Percentiles rank a stretch among this genome's conserved stretches.
Conservation (phyloP, 148 eudicot species). For the Agrostemma githago region DNA sequence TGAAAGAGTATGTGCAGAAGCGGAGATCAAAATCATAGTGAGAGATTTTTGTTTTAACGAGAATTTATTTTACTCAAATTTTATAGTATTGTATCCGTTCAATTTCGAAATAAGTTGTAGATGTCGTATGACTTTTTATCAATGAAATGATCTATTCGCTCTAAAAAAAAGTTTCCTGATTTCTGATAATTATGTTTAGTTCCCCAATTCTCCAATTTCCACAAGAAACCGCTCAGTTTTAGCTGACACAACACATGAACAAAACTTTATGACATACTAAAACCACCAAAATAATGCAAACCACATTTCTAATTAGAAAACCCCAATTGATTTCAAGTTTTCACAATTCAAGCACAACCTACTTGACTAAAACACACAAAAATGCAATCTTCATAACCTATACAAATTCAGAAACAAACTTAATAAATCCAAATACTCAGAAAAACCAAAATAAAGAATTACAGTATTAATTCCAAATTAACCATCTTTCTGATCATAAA, state of each 20-base stretch:
- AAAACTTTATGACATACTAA: background rate
- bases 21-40: no score
- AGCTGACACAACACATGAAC: conserved; percentile 13
- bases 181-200: background rate
- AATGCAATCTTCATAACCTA: no score
- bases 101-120: no score
- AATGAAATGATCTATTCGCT: no score
- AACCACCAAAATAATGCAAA: background rate
- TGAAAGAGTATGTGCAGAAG: no score
- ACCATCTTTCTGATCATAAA: no score
- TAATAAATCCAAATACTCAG: background rate
- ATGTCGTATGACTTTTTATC: no score
- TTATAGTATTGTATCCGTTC: no score
- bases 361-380: conserved; percentile 14
- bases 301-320: background rate
- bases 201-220: conserved; percentile 12
- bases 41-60: no score
- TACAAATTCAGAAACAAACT: background rate
- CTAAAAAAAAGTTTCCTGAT: background rate
- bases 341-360: conserved; percentile 14
- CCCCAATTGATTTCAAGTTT: background rate
- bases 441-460: no score
- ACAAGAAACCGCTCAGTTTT: conserved; percentile 12
- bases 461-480: no score
- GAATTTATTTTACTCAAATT: no score